These are phyloP conservation scores for Penicillium hesseltinei DNA, from an alignment of 2,329 filamentous ascomycete genomes.

Conservation along the genomic window DNA sequence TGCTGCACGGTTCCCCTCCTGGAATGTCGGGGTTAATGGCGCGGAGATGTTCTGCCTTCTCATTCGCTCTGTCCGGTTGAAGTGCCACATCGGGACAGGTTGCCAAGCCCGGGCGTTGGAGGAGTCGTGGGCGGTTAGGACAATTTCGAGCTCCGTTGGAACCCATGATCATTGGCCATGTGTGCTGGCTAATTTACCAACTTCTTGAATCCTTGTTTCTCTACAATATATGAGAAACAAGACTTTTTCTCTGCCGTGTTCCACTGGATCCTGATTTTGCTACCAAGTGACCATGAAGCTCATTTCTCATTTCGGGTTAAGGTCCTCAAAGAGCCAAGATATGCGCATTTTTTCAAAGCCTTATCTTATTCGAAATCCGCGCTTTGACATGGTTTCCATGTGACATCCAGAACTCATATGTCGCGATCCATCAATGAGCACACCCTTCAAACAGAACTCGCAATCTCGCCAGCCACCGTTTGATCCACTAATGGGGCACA, in stretches of 20 bases:
- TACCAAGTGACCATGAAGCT: not conserved
- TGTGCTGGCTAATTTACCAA: not conserved
- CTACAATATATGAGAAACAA: not conserved
- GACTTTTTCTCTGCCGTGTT: not conserved
- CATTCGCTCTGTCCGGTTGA: not conserved
- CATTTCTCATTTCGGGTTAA: not conserved
- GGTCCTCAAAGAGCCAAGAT: not conserved
- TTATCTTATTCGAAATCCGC: not conserved
- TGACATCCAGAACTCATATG: not conserved
- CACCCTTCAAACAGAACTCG: not conserved
- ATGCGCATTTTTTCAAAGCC: not conserved
- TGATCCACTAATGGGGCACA: not conserved
- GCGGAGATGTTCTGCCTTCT: not conserved
- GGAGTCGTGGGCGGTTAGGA: not conserved
- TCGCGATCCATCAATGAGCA: not conserved
- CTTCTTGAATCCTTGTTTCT: not conserved
- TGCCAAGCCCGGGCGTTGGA: slow-evolving; percentile 5
- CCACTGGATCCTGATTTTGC: not conserved
- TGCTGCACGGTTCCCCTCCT: slow-evolving; percentile 5
- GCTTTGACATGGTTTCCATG: not conserved
- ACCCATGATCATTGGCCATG: not conserved
- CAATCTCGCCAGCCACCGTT: not conserved
- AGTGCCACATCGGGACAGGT: not conserved
- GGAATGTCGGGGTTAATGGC: not conserved
- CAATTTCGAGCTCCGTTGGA: not conserved